Evolutionary conservation across 164 flowering plant genomes (phyloP), one percentile per base, ranked within the genome.

Genomic region (Vitis cinerea): DNA sequence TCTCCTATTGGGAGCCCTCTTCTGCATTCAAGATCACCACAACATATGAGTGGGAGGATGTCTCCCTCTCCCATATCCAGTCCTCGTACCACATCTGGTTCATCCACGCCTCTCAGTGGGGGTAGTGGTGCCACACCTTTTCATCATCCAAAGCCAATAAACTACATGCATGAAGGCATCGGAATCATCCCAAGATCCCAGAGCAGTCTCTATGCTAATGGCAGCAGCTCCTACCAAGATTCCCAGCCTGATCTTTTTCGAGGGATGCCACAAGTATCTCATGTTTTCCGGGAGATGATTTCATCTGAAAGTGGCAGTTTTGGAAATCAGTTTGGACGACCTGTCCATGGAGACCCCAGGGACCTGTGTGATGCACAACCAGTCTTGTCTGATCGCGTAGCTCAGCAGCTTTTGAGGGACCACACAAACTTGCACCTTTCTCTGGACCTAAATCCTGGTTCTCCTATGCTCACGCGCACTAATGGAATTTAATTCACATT

Each of bases 61-160:
- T 77, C 82, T 56, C 81, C 85, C 1, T 82, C 86, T 55, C 81
- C 81, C 13, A 81, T 81, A 44, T 79, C 81, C 29, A 77, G 84
- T 70, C 86, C 84, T 23, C 72, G 16, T 11, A 59, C 81, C 52
- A 15, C 65, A n/a, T 83, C 84, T 49, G 84, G 87, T 15, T 74
- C 83, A 47, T 81, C 83, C 30, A 81, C 82, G 3, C 87, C 84
- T 65, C 73, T 74, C 14, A 72, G 73, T 60, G 78, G 81, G 61
- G 82, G 81, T n/a, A 57, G 72, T 63, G 81, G 78, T 37, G 72
- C 82, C 15, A 57, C 73, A 54, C 81, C 82, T 63, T 68, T 60
- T 50, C 62, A 67, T 54, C 75, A 65, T 47, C 56, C 30, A 9
- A 59, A 47, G 56, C 79, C 69, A 23, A 61, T 11, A 17, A 57